Conservation (phyloP, 768 basidiomycete species). For the Saitozyma sp. region DNA sequence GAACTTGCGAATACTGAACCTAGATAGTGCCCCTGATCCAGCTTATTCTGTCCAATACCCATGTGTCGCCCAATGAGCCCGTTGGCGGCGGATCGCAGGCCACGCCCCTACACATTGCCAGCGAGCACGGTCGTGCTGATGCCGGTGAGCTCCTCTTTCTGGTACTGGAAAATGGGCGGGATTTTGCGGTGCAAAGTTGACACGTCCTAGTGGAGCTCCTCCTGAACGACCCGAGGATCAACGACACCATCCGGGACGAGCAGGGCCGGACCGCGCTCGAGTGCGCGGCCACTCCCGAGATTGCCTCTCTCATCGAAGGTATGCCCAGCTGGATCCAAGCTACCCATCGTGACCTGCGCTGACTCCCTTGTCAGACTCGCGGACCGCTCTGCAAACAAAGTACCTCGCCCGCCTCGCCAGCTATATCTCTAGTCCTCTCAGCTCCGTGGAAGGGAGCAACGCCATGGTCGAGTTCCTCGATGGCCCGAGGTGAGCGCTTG, state of each 20-base stretch:
- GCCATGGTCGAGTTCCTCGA: slow-evolving; percentile 36
- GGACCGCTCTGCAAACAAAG: slow-evolving; percentile 60
- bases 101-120: slow-evolving; percentile 39
- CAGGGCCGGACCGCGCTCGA: slow-evolving; percentile 71
- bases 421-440: slow-evolving; percentile 64
- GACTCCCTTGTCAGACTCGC: slow-evolving; percentile 60
- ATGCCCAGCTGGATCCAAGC: slow-evolving; percentile 2
- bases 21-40: slow-evolving; percentile 26
- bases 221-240: slow-evolving; percentile 73
- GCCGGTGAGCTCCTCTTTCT: slow-evolving; percentile 18
- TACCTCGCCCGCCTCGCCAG: slow-evolving; percentile 71
- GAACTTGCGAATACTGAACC: not conserved
- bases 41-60: slow-evolving; percentile 15
- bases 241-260: slow-evolving; percentile 71
- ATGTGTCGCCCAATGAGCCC: slow-evolving; percentile 22
- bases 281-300: slow-evolving; percentile 69
- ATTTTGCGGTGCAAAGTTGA: slow-evolving; percentile 55
- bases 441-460: slow-evolving; percentile 38
- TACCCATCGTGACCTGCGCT: slow-evolving; percentile 36
- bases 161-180: slow-evolving; percentile 3
- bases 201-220: slow-evolving; percentile 68
- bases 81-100: slow-evolving; percentile 10
- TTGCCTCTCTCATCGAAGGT: slow-evolving; percentile 63
- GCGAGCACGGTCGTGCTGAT: slow-evolving; percentile 38
- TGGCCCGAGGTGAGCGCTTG: slow-evolving; percentile 13